Percentiles rank a stretch among this genome's conserved stretches.
These are phyloP conservation scores for Erodium moschatum DNA, from an alignment of 441 rosid genomes.

Conservation along the genomic window DNA sequence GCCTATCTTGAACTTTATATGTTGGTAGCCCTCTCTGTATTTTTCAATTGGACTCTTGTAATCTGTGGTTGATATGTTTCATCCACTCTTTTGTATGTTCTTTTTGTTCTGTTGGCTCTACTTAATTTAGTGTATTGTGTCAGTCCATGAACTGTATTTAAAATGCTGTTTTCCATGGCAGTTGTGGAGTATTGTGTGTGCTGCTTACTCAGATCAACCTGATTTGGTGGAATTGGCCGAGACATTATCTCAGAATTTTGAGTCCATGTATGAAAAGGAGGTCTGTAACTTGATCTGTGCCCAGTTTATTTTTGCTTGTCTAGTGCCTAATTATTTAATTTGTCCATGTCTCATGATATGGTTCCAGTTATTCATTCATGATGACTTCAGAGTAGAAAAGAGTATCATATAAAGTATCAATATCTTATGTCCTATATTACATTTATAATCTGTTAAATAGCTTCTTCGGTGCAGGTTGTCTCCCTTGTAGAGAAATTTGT, in stretches of 20 bases:
- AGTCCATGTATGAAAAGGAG: constrained; percentile 65
- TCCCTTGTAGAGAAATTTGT: constrained; percentile 53
- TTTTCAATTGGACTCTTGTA: not conserved
- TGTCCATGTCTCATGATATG: not conserved
- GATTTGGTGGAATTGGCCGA: constrained; percentile 64
- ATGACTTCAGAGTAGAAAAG: not conserved
- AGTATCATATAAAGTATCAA: not conserved
- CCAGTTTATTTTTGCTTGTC: not conserved
- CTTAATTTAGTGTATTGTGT: not conserved
- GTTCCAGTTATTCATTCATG: not conserved
- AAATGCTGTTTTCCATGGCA: constrained; percentile 38
- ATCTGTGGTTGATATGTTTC: not conserved
- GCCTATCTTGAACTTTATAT: not conserved
- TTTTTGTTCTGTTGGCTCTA: not conserved
- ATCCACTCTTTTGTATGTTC: not conserved
- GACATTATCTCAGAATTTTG: constrained; percentile 63
- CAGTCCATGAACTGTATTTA: constrained; percentile 18
- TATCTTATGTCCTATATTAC: not conserved
- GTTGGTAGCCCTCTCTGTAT: not conserved
- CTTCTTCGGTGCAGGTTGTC: constrained; percentile 54
- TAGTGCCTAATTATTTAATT: constrained; percentile 1
- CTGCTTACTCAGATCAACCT: constrained; percentile 60
- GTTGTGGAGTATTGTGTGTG: constrained; percentile 69
- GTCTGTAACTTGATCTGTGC: constrained; percentile 30
- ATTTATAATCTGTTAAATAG: constrained; percentile 7